These are phyloP conservation scores for Stagonosporopsis rhizophila DNA, from an alignment of 2,329 filamentous ascomycete species.

Conservation along the genomic window DNA sequence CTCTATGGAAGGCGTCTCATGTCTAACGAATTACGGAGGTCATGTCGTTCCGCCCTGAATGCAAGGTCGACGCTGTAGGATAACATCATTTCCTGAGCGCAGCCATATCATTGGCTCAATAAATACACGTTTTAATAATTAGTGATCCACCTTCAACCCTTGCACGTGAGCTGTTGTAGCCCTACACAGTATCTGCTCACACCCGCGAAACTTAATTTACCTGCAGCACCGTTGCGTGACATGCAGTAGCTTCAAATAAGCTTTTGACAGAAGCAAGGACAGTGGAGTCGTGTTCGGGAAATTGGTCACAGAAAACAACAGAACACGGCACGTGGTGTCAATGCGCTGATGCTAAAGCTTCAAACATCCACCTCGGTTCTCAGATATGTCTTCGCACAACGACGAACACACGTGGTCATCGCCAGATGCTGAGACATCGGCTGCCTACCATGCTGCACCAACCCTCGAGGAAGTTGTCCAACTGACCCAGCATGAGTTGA, in stretches of 20 bases:
- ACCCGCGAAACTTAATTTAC: not conserved
- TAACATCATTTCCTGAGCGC: not conserved
- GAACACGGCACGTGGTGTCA: conserved; percentile 8
- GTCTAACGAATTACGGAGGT: conserved; percentile 25
- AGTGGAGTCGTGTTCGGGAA: conserved; percentile 14
- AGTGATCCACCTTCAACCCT: not conserved
- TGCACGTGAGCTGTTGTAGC: not conserved
- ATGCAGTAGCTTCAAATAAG: conserved; percentile 17
- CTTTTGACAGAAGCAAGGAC: conserved; percentile 14
- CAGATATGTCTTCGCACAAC: conserved; percentile 2
- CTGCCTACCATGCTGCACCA: conserved; percentile 25
- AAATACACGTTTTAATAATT: not conserved
- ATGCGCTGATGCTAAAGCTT: conserved; percentile 18
- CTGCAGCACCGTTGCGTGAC: conserved; percentile 9
- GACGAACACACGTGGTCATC: not conserved
- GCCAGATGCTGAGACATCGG: not conserved
- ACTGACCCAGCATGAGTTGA: conserved; percentile 37
- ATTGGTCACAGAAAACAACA: conserved; percentile 11
- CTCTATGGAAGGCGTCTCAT: conserved; percentile 26
- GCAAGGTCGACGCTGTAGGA: conserved; percentile 7
- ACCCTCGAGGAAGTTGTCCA: conserved; percentile 32
- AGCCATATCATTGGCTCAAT: not conserved
- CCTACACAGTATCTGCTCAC: too few species aligned
- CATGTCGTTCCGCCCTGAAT: conserved; percentile 1
- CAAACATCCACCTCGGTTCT: not conserved